phyloP scores from a whole-genome alignment of 164 flowering plant genomes.

The Chimonanthus praecox region DNA sequence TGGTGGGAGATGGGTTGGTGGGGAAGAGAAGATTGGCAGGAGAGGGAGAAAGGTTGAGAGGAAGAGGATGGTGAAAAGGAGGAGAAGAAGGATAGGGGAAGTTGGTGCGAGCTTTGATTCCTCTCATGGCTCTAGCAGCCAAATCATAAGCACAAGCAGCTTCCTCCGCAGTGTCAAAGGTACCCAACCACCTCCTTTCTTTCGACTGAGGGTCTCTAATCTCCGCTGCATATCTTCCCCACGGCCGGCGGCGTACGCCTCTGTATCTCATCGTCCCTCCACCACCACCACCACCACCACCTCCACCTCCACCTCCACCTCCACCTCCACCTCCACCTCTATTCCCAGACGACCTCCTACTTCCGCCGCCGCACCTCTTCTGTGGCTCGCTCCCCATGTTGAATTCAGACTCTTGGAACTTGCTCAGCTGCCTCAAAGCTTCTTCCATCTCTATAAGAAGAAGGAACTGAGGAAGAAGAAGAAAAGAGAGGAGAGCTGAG shows the following conservation, averaged over 20 bases:
- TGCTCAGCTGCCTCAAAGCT: conserved; percentile 32
- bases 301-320: neutral
- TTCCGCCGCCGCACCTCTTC: conserved; percentile 1
- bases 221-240: conserved; percentile 97
- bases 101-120: conserved; percentile 77
- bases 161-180: conserved; percentile 94
- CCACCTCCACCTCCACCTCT: neutral
- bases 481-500: too few relatives aligned
- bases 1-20: neutral
- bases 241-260: conserved; percentile 86
- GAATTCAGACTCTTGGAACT: neutral
- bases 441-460: conserved; percentile 13
- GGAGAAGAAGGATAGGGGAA: conserved; percentile 48
- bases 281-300: neutral
- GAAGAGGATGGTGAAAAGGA: conserved; percentile 11
- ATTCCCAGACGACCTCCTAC: too few relatives aligned
- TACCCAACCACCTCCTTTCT: conserved; percentile 88
- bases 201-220: conserved; percentile 83
- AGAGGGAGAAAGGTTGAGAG: conserved; percentile 9
- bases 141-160: conserved; percentile 93
- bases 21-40: conserved; percentile 3
- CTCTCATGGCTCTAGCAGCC: conserved; percentile 89
- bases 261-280: conserved; percentile 50
- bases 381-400: neutral
- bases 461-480: too few relatives aligned